Conservation (phyloP, 257 asterid species). For the Nicotiana knightiana region DNA sequence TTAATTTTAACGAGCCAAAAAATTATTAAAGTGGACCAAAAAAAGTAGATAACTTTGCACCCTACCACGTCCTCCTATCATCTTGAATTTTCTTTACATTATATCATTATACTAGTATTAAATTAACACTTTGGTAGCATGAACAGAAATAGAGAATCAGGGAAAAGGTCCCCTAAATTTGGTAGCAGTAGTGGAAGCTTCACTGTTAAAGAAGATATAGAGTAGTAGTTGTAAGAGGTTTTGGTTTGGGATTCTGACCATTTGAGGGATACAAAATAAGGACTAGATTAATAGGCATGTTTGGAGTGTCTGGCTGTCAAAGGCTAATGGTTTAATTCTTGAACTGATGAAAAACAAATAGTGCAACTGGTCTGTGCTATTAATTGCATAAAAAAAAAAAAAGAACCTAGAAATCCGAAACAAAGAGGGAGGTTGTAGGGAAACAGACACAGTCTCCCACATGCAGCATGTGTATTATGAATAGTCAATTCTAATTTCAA, state of each 20-base stretch:
- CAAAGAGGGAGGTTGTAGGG: slow-evolving; percentile 15
- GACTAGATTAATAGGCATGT: not conserved
- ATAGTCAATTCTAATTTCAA: slow-evolving; percentile 41
- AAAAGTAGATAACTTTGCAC: not conserved
- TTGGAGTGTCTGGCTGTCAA: not conserved
- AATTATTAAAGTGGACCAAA: too few species aligned
- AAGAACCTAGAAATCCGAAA: slow-evolving; percentile 21
- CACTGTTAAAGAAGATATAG: slow-evolving; percentile 7
- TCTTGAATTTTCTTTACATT: not conserved
- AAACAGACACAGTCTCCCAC: slow-evolving; percentile 57
- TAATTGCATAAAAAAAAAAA: not conserved
- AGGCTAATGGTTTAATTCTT: slow-evolving; percentile 7
- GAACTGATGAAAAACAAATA: slow-evolving; percentile 2
- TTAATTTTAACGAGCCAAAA: too few species aligned
- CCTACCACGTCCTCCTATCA: not conserved
- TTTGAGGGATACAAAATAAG: not conserved
- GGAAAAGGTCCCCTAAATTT: slow-evolving; percentile 3
- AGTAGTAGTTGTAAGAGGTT: not conserved
- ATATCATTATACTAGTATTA: not conserved
- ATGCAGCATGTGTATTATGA: slow-evolving; percentile 68
- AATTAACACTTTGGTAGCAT: not conserved
- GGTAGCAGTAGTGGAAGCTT: slow-evolving; percentile 14
- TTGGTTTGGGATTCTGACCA: not conserved
- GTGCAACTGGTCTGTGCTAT: slow-evolving; percentile 5
- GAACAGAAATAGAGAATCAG: not conserved